Percentiles rank a stretch among this genome's conserved stretches.
phyloP scores from a whole-genome alignment of 202 grass and related monocot species.

The Miscanthus sacchariflorus region DNA sequence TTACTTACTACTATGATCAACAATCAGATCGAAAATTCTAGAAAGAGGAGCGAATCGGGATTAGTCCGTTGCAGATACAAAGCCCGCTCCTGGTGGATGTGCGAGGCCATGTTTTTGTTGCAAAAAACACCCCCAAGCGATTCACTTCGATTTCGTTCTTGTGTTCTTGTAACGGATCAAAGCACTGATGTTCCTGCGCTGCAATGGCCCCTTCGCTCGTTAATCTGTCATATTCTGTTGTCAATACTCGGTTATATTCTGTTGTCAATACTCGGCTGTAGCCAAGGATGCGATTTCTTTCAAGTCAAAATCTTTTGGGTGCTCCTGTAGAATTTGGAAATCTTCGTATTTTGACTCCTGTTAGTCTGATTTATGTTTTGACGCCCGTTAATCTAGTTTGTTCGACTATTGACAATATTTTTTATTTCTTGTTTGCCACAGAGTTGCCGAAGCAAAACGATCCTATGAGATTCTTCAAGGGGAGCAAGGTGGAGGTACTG shows the following conservation, averaged over 20 bases:
- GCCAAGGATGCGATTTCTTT: constrained; percentile 25
- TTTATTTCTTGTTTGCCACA: constrained; percentile 26
- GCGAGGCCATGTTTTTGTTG: neutral
- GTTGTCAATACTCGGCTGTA: neutral
- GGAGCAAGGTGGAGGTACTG: constrained; percentile 73
- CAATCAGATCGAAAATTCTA: neutral
- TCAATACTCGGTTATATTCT: neutral
- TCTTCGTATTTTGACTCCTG: neutral
- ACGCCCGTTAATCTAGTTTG: neutral
- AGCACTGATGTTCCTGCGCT: neutral
- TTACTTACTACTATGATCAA: neutral
- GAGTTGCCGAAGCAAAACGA: constrained; percentile 27
- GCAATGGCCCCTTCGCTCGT: neutral
- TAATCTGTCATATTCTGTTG: neutral
- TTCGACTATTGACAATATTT: constrained; percentile 23
- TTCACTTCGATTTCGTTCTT: constrained; percentile 18
- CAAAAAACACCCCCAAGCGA: neutral
- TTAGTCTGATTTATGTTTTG: neutral
- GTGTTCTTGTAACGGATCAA: constrained; percentile 29
- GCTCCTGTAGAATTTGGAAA: neutral
- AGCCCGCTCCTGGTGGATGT: neutral
- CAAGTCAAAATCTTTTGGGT: neutral
- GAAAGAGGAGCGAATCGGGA: neutral
- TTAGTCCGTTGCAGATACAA: neutral
- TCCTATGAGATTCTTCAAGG: constrained; percentile 74